Conservation (phyloP, 176 grass and related monocot species). For the Eremochloa ophiuroides region DNA sequence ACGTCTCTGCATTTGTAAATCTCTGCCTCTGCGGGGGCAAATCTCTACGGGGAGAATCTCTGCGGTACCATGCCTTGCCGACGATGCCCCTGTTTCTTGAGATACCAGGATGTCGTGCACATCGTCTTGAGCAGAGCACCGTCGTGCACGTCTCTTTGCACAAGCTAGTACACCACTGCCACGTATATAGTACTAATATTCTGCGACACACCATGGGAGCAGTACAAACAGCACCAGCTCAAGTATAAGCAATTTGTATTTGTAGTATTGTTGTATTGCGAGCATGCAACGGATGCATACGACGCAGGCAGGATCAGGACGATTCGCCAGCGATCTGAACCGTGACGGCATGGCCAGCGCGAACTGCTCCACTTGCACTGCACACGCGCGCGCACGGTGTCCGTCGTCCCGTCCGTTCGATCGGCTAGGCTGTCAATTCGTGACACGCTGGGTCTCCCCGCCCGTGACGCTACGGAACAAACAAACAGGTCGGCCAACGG, state of each 20-base stretch:
- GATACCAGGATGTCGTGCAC: not conserved
- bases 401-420: too few species aligned
- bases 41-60: too few species aligned
- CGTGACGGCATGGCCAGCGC: not conserved
- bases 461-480: conserved; percentile 29
- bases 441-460: not conserved
- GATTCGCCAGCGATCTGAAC: not conserved
- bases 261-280: not conserved
- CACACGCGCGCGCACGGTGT: too few species aligned
- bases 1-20: too few species aligned
- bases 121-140: not conserved
- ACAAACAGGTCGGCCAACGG: too few species aligned
- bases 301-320: not conserved
- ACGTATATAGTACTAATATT: not conserved
- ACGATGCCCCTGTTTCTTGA: not conserved
- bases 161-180: not conserved
- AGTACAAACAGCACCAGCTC: not conserved
- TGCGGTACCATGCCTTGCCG: not conserved
- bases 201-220: not conserved
- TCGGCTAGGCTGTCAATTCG: conserved; percentile 18
- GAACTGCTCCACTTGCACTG: conserved; percentile 8
- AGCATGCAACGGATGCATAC: not conserved
- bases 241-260: not conserved
- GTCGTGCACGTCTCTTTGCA: not conserved
- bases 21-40: too few species aligned